Conservation (phyloP, 371 early-diverging fungal species). For the Haplosporangium sp. region DNA sequence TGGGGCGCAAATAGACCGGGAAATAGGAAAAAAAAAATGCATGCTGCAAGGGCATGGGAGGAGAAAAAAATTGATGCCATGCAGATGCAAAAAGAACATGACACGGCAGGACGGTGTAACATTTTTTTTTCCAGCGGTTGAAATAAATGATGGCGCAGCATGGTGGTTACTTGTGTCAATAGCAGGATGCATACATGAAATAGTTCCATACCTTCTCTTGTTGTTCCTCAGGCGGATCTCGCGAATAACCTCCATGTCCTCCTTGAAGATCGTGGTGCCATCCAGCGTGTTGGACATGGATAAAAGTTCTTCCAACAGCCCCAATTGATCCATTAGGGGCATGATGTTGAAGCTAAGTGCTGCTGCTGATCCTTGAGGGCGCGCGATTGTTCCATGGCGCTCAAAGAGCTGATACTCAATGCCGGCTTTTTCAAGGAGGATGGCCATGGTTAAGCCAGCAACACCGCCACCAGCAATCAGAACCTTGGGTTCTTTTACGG, state of each 20-base stretch:
- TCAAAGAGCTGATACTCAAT: constrained; percentile 41
- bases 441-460: constrained; percentile 26
- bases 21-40: too few relatives aligned
- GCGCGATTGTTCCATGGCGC: constrained; percentile 10
- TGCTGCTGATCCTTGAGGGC: constrained; percentile 18
- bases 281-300: constrained; percentile 12
- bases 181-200: too few relatives aligned
- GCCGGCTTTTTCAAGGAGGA: constrained; percentile 35
- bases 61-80: too few relatives aligned
- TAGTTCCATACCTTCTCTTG: not conserved
- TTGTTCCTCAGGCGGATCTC: constrained; percentile 2
- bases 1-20: not conserved
- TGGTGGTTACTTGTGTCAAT: too few relatives aligned
- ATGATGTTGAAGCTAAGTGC: constrained; percentile 33
- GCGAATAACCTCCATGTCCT: constrained; percentile 14
- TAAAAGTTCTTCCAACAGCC: constrained; percentile 11
- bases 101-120: too few relatives aligned
- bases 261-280: constrained; percentile 12
- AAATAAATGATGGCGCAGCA: too few relatives aligned
- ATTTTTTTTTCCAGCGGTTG: too few relatives aligned
- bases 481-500: constrained; percentile 15
- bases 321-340: constrained; percentile 20
- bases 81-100: too few relatives aligned
- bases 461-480: constrained; percentile 43
- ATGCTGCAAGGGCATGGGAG: not conserved